Base-by-base conservation (phyloP, 129 eudicot genomes). In the Gnaphalium uliginosum region DNA sequence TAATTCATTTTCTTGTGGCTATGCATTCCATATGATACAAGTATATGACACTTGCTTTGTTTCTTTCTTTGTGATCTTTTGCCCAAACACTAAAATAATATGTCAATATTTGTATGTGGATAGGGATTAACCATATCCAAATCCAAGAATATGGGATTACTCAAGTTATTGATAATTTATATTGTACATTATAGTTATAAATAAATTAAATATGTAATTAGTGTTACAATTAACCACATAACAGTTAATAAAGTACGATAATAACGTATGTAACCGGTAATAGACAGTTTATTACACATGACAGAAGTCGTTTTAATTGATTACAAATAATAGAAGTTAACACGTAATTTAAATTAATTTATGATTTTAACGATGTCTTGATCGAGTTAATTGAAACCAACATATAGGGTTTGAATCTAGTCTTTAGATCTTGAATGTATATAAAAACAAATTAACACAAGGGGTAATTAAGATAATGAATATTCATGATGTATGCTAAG, bases 1-100 rank as follows among this genome's bases (percentile, higher is more conserved):
- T 23, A 63, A 63, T 79, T 58, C 79, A 74, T 39, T 39, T 39
- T 66, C 51, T 72, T 37, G 61, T 79, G 74, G 62, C 51, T 72
- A 64, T 64, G 35, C 46, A 33, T 71, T 26, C 65, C 41, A 30
- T 64, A 21, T 62, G 29, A 32, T 72, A 18, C 5, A 66, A 30
- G n/a, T 63, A 35, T 15, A 51, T 51, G 24, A 63, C 18, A 37
- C 62, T 64, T 24, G 8, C 14, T 54, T 72, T 77, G 81, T 77
- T 69, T 68, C 63, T 43, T 69, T 78, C 53, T 69, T 59, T 17
- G 15, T 59, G 26, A 70, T 69, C 33, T 14, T 77, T 41, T 58
- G 41, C 69, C 23, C 57, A 35, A 66, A 35, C 43, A 37, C 26
- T 74, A 41, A 18, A 19, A 25, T 66, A 69, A 39, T n/a, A 57